A percentile compares a stretch with the other conserved stretches of the same genome.
Conservation (phyloP, 495 filamentous ascomycete species). For the Staphylotrichum tortipilum region DNA sequence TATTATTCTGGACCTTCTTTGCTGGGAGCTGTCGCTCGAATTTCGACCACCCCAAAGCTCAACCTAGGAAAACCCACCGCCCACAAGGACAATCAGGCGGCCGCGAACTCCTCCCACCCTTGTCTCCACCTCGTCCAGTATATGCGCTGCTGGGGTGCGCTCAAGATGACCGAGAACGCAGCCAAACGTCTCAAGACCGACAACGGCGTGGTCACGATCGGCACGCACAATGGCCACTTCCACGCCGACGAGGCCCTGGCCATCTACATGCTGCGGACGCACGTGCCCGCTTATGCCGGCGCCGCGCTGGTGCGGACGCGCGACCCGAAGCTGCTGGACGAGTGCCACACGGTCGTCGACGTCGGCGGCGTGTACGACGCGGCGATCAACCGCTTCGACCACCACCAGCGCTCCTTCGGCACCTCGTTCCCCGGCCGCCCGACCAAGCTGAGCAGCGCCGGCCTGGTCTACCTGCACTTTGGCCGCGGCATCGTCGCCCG, state of each 20-base stretch:
- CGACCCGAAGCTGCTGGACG: constrained; percentile 65
- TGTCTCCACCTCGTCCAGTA: not conserved
- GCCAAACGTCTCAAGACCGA: constrained; percentile 62
- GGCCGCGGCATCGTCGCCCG: constrained; percentile 71
- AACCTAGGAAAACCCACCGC: too few relatives aligned
- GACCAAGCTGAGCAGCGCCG: constrained; percentile 89
- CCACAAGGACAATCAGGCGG: too few relatives aligned
- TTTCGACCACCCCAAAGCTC: not conserved
- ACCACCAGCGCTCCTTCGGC: constrained; percentile 88
- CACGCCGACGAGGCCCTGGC: constrained; percentile 99
- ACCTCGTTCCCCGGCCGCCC: constrained; percentile 64
- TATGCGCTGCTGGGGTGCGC: constrained; percentile 15
- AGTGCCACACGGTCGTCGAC: constrained; percentile 92
- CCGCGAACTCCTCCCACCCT: too few relatives aligned
- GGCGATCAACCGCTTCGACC: constrained; percentile 71
- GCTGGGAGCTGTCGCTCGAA: too few relatives aligned
- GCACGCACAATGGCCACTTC: constrained; percentile 95
- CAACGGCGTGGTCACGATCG: constrained; percentile 54
- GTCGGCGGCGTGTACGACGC: constrained; percentile 87
- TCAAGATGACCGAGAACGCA: constrained; percentile 51
- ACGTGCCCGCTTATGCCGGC: constrained; percentile 65
- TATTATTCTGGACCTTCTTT: too few relatives aligned
- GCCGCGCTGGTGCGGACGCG: constrained; percentile 78
- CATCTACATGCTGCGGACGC: constrained; percentile 83
- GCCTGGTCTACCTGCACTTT: constrained; percentile 93